Percentiles rank a stretch among this genome's conserved stretches.
Conservation (phyloP, 2,329 filamentous ascomycete species). For the Pseudogymnoascus verrucosus region DNA sequence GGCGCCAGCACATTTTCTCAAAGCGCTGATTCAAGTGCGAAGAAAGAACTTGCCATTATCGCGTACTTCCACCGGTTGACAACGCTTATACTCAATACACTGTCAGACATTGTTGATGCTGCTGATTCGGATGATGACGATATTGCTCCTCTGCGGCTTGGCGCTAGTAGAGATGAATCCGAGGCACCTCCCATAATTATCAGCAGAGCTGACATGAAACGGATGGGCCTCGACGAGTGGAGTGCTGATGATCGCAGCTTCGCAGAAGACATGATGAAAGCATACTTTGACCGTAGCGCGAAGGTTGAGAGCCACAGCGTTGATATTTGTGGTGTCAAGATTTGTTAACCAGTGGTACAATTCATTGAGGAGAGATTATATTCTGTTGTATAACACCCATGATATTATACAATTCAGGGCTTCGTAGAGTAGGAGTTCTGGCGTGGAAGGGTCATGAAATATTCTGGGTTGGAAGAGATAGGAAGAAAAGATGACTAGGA, state of each 20-base stretch:
- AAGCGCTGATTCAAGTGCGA: constrained; percentile 19
- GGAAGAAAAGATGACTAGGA: background rate
- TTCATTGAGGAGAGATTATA: background rate
- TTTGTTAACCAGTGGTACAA: constrained; percentile 43
- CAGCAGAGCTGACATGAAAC: constrained; percentile 55
- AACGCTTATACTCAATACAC: constrained; percentile 51
- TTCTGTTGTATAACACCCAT: background rate
- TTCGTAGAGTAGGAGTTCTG: background rate
- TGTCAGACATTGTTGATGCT: constrained; percentile 53
- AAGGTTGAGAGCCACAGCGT: constrained; percentile 61
- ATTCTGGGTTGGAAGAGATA: background rate
- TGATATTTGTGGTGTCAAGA: constrained; percentile 64
- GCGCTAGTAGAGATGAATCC: constrained; percentile 31
- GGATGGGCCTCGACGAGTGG: constrained; percentile 74
- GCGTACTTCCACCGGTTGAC: constrained; percentile 77
- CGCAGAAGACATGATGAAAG: constrained; percentile 49
- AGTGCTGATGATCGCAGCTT: constrained; percentile 63
- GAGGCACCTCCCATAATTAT: constrained; percentile 39
- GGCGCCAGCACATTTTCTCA: constrained; percentile 25
- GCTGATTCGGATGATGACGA: constrained; percentile 29
- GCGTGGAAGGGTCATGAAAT: background rate
- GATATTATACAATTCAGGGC: background rate
- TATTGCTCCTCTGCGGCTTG: constrained; percentile 31
- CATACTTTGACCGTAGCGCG: constrained; percentile 59
- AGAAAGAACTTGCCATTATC: constrained; percentile 60